Conservation (phyloP, 1,284 basidiomycete genomes). For the Tremellales sp. region DNA sequence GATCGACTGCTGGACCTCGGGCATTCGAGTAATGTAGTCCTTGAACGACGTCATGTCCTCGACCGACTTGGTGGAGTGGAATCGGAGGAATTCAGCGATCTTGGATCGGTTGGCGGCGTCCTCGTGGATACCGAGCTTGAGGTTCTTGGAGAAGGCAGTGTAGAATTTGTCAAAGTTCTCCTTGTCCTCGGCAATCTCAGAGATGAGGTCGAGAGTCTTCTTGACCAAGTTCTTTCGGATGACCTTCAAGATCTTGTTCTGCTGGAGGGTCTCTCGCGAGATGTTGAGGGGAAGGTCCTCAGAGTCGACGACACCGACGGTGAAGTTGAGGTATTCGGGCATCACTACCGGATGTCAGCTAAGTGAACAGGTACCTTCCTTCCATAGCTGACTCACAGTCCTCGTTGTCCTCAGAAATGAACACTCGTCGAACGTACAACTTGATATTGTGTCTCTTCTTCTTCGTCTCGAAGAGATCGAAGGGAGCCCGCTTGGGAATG, state of each 20-base stretch:
- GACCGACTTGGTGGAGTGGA: slow-evolving; percentile 91
- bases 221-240: slow-evolving; percentile 88
- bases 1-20: slow-evolving; percentile 97
- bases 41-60: slow-evolving; percentile 95
- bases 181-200: slow-evolving; percentile 98
- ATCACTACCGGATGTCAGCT: slow-evolving; percentile 56
- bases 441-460: slow-evolving; percentile 99
- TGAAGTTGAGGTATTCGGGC: slow-evolving; percentile 99
- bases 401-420: slow-evolving; percentile 99
- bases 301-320: slow-evolving; percentile 99
- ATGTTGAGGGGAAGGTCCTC: slow-evolving; percentile 99
- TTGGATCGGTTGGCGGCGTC: slow-evolving; percentile 98
- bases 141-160: slow-evolving; percentile 88
- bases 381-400: slow-evolving; percentile 55
- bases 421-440: slow-evolving; percentile 99
- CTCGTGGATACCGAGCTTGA: slow-evolving; percentile 99
- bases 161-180: slow-evolving; percentile 99
- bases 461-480: slow-evolving; percentile 99
- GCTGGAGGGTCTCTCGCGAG: slow-evolving; percentile 98
- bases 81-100: slow-evolving; percentile 98
- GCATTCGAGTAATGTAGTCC: slow-evolving; percentile 99
- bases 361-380: too few relatives aligned
- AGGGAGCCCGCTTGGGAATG: slow-evolving; percentile 94
- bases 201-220: slow-evolving; percentile 94
- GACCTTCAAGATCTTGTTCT: slow-evolving; percentile 98